Conservation (phyloP, 352 stramenopile species). For the Phytophthora pini region DNA sequence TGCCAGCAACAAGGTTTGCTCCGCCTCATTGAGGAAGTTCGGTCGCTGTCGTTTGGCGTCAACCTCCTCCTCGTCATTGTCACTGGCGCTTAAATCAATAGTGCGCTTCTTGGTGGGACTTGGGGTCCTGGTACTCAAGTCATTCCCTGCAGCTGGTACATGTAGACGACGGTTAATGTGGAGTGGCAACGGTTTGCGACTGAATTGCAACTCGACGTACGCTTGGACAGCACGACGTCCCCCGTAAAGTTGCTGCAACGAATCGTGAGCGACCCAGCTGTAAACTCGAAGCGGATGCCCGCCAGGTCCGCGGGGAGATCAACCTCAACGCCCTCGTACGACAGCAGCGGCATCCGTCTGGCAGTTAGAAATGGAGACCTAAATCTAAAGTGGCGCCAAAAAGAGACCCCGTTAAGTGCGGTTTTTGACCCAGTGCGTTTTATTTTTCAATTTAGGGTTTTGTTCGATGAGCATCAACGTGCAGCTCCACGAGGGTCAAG, state of each 20-base stretch:
- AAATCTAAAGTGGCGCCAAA: conserved; percentile 5
- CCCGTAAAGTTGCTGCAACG: conserved; percentile 79
- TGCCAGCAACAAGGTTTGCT: conserved; percentile 65
- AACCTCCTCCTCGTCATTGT: conserved; percentile 40
- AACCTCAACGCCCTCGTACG: conserved; percentile 81
- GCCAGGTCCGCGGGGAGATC: conserved; percentile 65
- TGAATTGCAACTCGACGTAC: conserved; percentile 26
- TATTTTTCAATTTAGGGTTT: background rate
- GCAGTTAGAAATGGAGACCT: background rate
- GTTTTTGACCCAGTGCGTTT: background rate
- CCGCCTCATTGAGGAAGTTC: conserved; percentile 67
- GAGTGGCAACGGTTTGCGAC: background rate
- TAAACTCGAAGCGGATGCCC: conserved; percentile 75
- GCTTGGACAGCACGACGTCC: conserved; percentile 67
- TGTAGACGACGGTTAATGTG: background rate
- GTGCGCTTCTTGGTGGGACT: conserved; percentile 58
- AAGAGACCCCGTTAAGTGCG: background rate
- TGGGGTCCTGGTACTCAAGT: conserved; percentile 3
- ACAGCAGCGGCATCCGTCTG: conserved; percentile 66
- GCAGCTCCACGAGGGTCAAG: conserved; percentile 57
- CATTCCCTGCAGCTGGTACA: conserved; percentile 19
- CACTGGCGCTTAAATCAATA: conserved; percentile 45
- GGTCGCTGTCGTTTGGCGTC: conserved; percentile 54
- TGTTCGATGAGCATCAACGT: conserved; percentile 82
- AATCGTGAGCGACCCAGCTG: conserved; percentile 64